These are phyloP conservation scores for Letharia columbiana DNA, from an alignment of 495 filamentous ascomycete species.

Conservation along the genomic window DNA sequence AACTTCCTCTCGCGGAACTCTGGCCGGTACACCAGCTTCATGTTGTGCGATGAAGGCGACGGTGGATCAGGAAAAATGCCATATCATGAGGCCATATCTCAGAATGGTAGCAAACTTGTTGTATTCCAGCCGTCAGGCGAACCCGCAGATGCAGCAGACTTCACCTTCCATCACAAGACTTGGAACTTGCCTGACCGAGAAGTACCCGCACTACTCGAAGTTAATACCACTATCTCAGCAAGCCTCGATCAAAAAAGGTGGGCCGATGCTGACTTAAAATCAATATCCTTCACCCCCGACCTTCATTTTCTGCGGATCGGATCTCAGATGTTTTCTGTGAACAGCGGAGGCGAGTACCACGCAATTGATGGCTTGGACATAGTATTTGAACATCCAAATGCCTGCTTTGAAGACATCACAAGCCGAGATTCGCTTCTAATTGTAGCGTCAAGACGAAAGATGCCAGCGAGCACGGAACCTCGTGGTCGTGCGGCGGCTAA, in stretches of 20 bases:
- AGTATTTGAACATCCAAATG: neutral
- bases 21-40: constrained; percentile 17
- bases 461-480: neutral
- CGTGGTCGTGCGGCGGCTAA: neutral
- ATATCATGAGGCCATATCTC: constrained; percentile 1
- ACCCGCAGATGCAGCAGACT: neutral
- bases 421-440: neutral
- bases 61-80: neutral
- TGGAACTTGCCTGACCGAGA: neutral
- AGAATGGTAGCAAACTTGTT: constrained; percentile 4
- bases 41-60: neutral
- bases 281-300: neutral
- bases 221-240: neutral
- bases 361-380: neutral
- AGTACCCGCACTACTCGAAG: neutral
- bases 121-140: neutral
- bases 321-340: constrained; percentile 2
- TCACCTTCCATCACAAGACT: neutral
- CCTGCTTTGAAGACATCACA: constrained; percentile 4
- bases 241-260: neutral
- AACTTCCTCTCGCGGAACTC: constrained; percentile 12
- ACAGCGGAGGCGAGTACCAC: neutral
- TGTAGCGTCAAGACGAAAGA: constrained; percentile 5
- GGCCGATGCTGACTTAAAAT: neutral
- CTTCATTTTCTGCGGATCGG: constrained; percentile 10